Evolutionary conservation across 768 basidiomycete species (phyloP), one percentile per base, ranked within the genome.

Genomic region (Chlorophyllum brunneum): DNA sequence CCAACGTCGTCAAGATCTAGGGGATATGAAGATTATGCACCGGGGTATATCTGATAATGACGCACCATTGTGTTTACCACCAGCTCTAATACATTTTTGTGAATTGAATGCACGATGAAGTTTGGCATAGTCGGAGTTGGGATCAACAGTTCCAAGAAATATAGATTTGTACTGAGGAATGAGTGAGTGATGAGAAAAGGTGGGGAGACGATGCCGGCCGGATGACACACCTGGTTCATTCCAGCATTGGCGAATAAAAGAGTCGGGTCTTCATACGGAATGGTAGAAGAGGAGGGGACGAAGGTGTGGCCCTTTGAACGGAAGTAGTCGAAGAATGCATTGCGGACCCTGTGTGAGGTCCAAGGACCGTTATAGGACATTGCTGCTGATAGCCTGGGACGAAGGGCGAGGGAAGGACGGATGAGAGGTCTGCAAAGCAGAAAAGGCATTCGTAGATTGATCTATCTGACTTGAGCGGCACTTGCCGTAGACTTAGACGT

Each of bases 1-100:
- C 97, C 97, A 53, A 99, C 97, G 70, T 99, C 97, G 65, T 99
- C 97, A 53, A 99, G 79, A 70, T 99, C 97, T 98, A 40, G n/a
- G n/a, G n/a, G n/a, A n/a, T n/a, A n/a, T 11, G 30, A 27, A 29
- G 13, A 37, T 37, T 15, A 24, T 45, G 56, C 45, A 31, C 27
- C 27, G 31, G 24, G 51, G 13, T 2, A n/a, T 8, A 24, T 16
- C 41, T 22, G 27, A 39, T 23, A 26, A 26, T 6, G 24, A 52
- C 57, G 46, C 54, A 92, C 93, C 95, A 60, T 99, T 99, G 69
- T 99, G 97, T 69, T 99, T 99, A 63, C 97, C 97, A 29, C 97
- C 97, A 2, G 97, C 97, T 52, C 97, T 81, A 60, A 99, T 99
- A 69, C 97, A 99, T 70, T 99, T 99, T 67, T 99, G 97, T 45